Evolutionary conservation across 1,139 yeast genomes (phyloP), one percentile per base, ranked within the genome.

Genomic region (Geotrichum citri-aurantii): DNA sequence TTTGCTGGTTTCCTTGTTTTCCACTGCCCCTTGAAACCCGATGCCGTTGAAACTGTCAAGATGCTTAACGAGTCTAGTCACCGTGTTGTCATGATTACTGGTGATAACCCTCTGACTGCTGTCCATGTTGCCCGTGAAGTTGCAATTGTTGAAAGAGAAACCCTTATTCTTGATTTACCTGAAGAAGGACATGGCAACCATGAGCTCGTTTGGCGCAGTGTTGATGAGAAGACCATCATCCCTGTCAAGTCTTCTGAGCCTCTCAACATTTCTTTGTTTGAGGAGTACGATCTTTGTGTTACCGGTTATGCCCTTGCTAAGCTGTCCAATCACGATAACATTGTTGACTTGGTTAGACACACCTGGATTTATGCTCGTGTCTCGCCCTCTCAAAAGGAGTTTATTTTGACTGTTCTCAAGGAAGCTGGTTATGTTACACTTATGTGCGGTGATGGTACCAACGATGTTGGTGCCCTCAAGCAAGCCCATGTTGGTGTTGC

Each of bases 391-490:
- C 99, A 93, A 77, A 95, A 93, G 76, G 99, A 93, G 76, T 90
- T 86, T 65, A 85, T 93, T 67, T 79, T 95, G 69, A 87, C 86
- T 63, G 82, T 90, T 50, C 81, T 90, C 71, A 93, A 93, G 73
- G 86, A 84, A 61, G 83, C 91, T 71, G 98, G 97, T 40, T 93
- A 92, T 75, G 87, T 83, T 69, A 93, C 99, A 40, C 81, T 95
- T 68, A 93, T 93, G 99, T 93, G 99, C 77, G 99, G 99, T 79
- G 99, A 93, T 76, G 99, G 99, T 76, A 93, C 99, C 40, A 93
- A 93, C 72, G 99, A 93, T 79, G 99, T 93, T 59, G 99, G 99
- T 74, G 99, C 99, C 58, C 82, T 93, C 75, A 95, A 93, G 74
- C 98, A 93, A 77, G 98, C 99, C 8, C 97, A 93, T 70, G 86